These are phyloP conservation scores for Hippophae tibetana DNA, from an alignment of 306 rosid species.

Conservation along the genomic window DNA sequence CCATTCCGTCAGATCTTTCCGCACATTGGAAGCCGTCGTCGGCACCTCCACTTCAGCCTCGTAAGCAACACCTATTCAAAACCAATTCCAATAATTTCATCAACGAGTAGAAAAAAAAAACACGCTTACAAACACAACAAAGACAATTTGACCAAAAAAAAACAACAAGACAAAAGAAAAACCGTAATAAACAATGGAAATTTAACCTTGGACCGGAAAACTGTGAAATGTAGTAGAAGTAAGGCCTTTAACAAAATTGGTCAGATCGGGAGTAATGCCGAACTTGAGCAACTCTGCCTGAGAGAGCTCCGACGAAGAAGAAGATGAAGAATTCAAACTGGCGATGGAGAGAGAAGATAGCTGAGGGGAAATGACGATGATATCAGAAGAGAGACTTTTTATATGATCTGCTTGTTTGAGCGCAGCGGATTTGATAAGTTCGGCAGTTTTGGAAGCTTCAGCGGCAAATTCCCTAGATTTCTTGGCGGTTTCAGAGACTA, in stretches of 20 bases:
- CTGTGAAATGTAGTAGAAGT: constrained; percentile 78
- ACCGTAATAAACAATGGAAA: neutral
- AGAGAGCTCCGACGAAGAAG: constrained; percentile 22
- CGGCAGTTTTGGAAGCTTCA: constrained; percentile 89
- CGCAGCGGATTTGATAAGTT: constrained; percentile 72
- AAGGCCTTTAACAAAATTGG: constrained; percentile 77
- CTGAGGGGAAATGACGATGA: constrained; percentile 60
- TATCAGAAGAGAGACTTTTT: constrained; percentile 69
- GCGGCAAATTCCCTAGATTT: constrained; percentile 87
- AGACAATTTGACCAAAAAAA: neutral
- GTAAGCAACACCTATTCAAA: constrained; percentile 58
- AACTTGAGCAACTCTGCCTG: constrained; percentile 41
- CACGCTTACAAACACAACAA: neutral
- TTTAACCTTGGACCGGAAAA: constrained; percentile 61
- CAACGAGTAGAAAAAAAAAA: neutral
- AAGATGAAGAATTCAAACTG: constrained; percentile 21
- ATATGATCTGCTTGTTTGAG: constrained; percentile 74
- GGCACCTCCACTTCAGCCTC: constrained; percentile 38
- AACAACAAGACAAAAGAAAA: neutral
- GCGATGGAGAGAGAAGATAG: constrained; percentile 38
- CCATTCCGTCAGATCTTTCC: constrained; percentile 93
- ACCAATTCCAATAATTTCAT: constrained; percentile 10
- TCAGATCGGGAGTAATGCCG: constrained; percentile 76
- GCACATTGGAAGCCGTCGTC: constrained; percentile 57
- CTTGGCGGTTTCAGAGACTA: constrained; percentile 89